Base-by-base conservation (phyloP, 345 rosid species). In the Punica granatum region DNA sequence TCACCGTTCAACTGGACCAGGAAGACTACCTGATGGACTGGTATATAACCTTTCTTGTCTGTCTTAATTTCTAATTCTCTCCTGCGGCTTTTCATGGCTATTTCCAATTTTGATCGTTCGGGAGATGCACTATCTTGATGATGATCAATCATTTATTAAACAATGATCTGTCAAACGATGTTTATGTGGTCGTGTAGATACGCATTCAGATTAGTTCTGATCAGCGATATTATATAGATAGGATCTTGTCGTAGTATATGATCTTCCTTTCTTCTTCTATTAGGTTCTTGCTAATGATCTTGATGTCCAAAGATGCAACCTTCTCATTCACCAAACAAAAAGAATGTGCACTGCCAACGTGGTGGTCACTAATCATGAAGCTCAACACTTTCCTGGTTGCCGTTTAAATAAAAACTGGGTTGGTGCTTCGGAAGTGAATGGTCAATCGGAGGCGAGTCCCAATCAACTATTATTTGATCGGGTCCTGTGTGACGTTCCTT, bases 281-380 rank as follows among this genome's bases (percentile, higher is more conserved):
- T 72, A 93, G 98, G 88, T 94, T 70, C 72, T 92, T 67, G 96
- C 99, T 49, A 94, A 94, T 79, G 99, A 94, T 85, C 90, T 86
- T 69, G 98, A 91, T 77, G 97, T 89, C 62, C 96, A 91, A 83
- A 84, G 99, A 79, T 89, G 90, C 73, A 94, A 94, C 77, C 98
- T 94, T 81, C 96, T 94, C 70, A 94, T 94, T 76, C 96, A 88
- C 81, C 99, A 89, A 82, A 94, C 99, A 30, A 94, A 94, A 78
- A 86, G 97, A 84, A 94, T 89, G 78, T 94, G 98, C 83, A 91
- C 99, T 32, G 87, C 97, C 68, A 94, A 94, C 83, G 78, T 94
- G 85, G 81, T 88, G 36, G 99, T 94, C 58, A 83, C 96, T 67
- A 94, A 91, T 80, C 90, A 94, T 70, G 99, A 94, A 84, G 99